These are phyloP conservation scores for Linum lewisii DNA, from an alignment of 345 rosid genomes.

Conservation along the genomic window DNA sequence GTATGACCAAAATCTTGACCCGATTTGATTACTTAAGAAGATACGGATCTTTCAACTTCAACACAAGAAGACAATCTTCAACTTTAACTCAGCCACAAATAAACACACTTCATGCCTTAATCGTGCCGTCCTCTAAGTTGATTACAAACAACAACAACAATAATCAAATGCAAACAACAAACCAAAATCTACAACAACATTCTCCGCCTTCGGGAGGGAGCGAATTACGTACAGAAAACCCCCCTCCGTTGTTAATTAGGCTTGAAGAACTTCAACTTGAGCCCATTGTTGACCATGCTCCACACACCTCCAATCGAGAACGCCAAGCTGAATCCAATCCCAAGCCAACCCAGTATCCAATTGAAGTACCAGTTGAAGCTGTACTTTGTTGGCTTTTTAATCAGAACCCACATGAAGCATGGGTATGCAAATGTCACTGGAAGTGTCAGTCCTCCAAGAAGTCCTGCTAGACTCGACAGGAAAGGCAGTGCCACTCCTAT, in stretches of 20 bases:
- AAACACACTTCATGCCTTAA: too few relatives aligned
- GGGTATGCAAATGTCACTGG: constrained; percentile 96
- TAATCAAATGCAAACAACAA: too few relatives aligned
- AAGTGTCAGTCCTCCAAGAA: constrained; percentile 86
- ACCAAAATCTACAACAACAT: neutral
- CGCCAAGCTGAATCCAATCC: constrained; percentile 81
- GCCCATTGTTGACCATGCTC: constrained; percentile 82
- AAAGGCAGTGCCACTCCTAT: constrained; percentile 92
- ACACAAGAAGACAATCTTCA: too few relatives aligned
- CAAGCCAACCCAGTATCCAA: constrained; percentile 92
- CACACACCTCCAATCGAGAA: constrained; percentile 89
- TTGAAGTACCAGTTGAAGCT: constrained; percentile 95
- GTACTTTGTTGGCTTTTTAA: constrained; percentile 65
- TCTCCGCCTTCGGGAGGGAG: neutral
- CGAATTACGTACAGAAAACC: neutral
- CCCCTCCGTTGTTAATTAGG: constrained; percentile 31
- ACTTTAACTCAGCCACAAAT: too few relatives aligned
- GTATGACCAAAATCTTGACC: too few relatives aligned
- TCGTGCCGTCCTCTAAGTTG: neutral
- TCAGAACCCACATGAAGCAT: constrained; percentile 98
- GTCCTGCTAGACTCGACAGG: constrained; percentile 82
- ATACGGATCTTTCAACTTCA: too few relatives aligned
- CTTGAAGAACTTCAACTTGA: constrained; percentile 83
- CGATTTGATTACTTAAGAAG: too few relatives aligned
- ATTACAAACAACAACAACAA: neutral